Base-by-base conservation (phyloP, 176 grass and related monocot species). In the Oryza longistaminata region DNA sequence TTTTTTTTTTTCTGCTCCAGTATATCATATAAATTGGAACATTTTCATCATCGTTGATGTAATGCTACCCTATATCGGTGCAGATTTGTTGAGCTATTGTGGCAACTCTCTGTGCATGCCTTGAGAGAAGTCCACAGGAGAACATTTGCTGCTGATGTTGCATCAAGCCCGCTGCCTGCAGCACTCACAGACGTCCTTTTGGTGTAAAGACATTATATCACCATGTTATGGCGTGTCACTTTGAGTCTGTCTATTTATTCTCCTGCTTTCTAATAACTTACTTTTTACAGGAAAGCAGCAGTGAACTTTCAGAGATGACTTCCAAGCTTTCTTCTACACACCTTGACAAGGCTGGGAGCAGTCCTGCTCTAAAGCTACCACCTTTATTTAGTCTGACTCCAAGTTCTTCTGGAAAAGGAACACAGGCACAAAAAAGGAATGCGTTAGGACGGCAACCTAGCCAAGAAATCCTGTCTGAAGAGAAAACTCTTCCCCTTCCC, bases 31-130 rank as follows among this genome's bases (percentile, higher is more conserved):
- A 83, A 40, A 8, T 78, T 55, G 66, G 49, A 26, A 71, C 44
- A 71, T 75, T 77, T 89, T 67, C 3, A 81, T 25, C 29, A 25
- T 77, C 71, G 4, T 52, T 58, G 19, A 33, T 52, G 9, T 81
- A 84, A 79, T 45, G 25, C 11, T 76, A 68, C 77, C 25, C 9
- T 76, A 78, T 44, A 76, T 40, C 50, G n/a, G 61, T 90, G 84
- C 93, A 99, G 97, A 87, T 99, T 99, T 91, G 93, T 99, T 66
- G 97, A 99, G 90, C 97, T 99, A 86, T 90, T 99, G 68, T 99
- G 97, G 97, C 97, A 99, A 86, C 93, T 99, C 71, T 99, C 97
- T 48, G 97, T 96, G 75, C 93, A 99, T 84, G 90, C 93, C 75
- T 87, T 99, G 88, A 93, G 97, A 73, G 97, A 99, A 81, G 97